Evolutionary conservation across 176 grass and related monocot species (phyloP).

Genomic region (Carex littledalei): DNA sequence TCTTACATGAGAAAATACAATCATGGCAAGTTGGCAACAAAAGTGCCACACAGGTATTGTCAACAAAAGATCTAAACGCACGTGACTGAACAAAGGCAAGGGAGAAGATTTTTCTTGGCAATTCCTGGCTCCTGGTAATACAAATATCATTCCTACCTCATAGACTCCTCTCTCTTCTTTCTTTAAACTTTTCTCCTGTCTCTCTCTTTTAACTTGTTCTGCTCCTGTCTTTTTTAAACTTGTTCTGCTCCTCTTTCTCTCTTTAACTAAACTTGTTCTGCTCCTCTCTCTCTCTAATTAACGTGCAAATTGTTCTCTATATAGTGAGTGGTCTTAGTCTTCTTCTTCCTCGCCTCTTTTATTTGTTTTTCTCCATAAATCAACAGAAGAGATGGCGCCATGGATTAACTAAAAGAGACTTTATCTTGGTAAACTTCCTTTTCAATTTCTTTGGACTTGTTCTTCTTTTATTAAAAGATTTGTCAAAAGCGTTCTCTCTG

Average conservation of each 20-base stretch:
- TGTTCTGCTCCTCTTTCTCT: neutral
- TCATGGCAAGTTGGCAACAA: neutral
- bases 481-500: neutral
- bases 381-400: neutral
- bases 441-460: neutral
- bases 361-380: neutral
- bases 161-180: neutral
- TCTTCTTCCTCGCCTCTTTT: neutral
- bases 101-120: neutral
- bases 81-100: neutral
- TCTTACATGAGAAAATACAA: neutral
- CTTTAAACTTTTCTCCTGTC: too few species aligned
- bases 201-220: neutral
- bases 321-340: neutral
- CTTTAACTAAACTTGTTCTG: neutral
- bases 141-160: slow-evolving; percentile 20
- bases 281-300: slow-evolving; percentile 3
- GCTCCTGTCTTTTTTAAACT: too few species aligned
- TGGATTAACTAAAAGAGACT: neutral
- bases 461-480: slow-evolving; percentile 1
- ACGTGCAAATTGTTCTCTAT: neutral
- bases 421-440: neutral
- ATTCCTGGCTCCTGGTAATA: neutral
- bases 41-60: neutral
- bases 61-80: slow-evolving; percentile 3